Conservation (phyloP, 1,139 yeast genomes). For the Ogataea hybrid region DNA sequence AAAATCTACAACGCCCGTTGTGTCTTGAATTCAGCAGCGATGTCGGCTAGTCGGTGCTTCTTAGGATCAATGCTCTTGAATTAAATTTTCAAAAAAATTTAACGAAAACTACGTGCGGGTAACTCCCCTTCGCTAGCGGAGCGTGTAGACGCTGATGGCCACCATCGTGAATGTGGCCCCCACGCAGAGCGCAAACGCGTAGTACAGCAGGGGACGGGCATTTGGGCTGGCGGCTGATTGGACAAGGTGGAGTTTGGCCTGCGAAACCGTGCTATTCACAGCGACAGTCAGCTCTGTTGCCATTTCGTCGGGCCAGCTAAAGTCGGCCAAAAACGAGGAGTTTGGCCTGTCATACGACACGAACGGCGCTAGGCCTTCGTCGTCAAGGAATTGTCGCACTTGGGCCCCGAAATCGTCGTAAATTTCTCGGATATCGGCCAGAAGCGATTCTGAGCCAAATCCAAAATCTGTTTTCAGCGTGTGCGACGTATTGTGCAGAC, state of each 20-base stretch:
- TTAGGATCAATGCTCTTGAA: constrained; percentile 5
- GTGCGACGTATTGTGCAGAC: background rate
- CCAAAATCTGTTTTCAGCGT: background rate
- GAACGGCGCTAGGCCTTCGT: background rate
- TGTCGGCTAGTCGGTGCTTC: constrained; percentile 1
- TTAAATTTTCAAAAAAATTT: constrained; percentile 8
- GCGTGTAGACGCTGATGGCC: constrained; percentile 4
- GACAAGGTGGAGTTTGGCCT: background rate
- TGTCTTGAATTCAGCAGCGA: background rate
- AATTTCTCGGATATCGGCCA: background rate
- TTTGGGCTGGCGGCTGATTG: background rate
- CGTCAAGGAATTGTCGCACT: background rate
- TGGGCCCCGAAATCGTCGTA: background rate
- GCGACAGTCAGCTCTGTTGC: background rate
- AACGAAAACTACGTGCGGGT: constrained; percentile 5
- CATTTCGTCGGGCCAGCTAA: constrained; percentile 1
- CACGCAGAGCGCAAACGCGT: constrained; percentile 2
- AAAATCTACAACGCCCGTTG: constrained; percentile 2
- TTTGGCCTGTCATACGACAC: background rate
- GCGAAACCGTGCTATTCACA: constrained; percentile 1
- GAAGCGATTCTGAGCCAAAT: background rate
- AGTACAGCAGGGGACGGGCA: constrained; percentile 1
- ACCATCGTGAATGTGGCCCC: background rate
- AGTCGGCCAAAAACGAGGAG: constrained; percentile 1
- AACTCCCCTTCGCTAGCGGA: background rate